Evolutionary conservation across 768 basidiomycete genomes (phyloP).

Genomic region (Cyclocybe cylindracea): DNA sequence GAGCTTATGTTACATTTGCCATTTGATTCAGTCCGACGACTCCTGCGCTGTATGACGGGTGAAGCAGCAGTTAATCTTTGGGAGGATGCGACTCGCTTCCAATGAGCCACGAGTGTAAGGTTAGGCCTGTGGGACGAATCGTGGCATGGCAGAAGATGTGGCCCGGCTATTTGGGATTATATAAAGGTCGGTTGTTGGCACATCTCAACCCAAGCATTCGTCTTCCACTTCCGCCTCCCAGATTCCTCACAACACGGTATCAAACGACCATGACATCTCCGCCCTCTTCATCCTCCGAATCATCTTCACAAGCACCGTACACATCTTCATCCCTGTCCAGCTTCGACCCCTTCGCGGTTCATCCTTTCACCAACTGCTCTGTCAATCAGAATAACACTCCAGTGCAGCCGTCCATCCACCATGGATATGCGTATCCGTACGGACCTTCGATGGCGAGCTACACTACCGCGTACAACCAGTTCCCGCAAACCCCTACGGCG

Average conservation of each 20-base stretch:
- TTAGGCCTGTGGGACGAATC: too few species aligned
- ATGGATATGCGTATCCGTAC: slow-evolving; percentile 14
- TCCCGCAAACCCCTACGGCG: not conserved
- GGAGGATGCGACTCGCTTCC: too few species aligned
- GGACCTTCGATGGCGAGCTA: slow-evolving; percentile 5
- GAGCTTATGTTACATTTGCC: not conserved
- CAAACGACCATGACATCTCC: slow-evolving; percentile 13
- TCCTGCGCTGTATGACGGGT: too few species aligned
- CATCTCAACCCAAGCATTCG: not conserved
- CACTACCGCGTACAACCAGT: not conserved
- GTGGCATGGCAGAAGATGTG: too few species aligned
- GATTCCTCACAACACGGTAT: not conserved
- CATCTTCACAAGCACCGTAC: slow-evolving; percentile 16
- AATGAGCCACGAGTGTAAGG: too few species aligned
- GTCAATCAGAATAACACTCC: slow-evolving; percentile 10
- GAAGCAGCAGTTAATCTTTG: too few species aligned
- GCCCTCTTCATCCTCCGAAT: slow-evolving; percentile 18
- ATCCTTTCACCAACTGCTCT: slow-evolving; percentile 31
- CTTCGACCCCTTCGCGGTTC: slow-evolving; percentile 31
- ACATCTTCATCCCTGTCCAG: slow-evolving; percentile 16
- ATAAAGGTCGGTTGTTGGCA: too few species aligned
- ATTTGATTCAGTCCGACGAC: slow-evolving; percentile 8
- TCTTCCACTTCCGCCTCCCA: not conserved
- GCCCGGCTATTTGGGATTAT: too few species aligned
- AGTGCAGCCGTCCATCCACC: not conserved